Evolutionary conservation across 192 early-diverging fungal genomes (phyloP).

Genomic region (Funneliformis geosporum): DNA sequence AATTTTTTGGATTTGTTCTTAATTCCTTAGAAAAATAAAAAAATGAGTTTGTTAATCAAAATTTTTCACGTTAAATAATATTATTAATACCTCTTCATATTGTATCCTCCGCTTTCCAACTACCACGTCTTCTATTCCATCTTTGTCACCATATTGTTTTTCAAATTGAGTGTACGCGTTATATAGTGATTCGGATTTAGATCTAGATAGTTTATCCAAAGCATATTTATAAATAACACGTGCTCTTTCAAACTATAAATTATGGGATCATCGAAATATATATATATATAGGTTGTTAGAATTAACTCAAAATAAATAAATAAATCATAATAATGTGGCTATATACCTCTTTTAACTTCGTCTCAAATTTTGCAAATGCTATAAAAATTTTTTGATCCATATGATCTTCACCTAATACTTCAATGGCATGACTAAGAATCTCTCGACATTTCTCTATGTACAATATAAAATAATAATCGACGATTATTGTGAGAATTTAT

Average conservation of each 20-base stretch:
- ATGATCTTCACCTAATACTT: conserved; percentile 82
- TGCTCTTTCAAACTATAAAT: conserved; percentile 73
- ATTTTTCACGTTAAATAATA: no score
- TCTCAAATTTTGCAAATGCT: conserved; percentile 97
- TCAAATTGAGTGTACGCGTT: conserved; percentile 96
- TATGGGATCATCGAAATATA: no score
- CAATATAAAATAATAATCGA: neutral
- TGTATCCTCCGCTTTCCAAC: conserved; percentile 83
- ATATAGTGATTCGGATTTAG: conserved; percentile 82
- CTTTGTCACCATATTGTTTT: conserved; percentile 88
- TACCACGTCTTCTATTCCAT: conserved; percentile 91
- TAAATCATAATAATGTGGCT: no score
- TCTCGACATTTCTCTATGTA: conserved; percentile 73
- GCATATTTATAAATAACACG: conserved; percentile 97
- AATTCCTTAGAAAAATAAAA: conserved; percentile 42
- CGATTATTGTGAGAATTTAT: conserved; percentile 3
- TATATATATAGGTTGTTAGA: neutral
- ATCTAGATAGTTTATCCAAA: conserved; percentile 81
- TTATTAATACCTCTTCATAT: conserved; percentile 72
- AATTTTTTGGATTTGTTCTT: conserved; percentile 78
- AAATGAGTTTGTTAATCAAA: neutral
- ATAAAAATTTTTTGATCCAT: conserved; percentile 95
- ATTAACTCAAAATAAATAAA: no score
- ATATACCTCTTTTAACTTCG: conserved; percentile 76
- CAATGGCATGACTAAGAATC: conserved; percentile 87